Evolutionary conservation across 352 stramenopile species (phyloP), one percentile per base, ranked within the genome.

Genomic region (Halophytophthora polymorphica): DNA sequence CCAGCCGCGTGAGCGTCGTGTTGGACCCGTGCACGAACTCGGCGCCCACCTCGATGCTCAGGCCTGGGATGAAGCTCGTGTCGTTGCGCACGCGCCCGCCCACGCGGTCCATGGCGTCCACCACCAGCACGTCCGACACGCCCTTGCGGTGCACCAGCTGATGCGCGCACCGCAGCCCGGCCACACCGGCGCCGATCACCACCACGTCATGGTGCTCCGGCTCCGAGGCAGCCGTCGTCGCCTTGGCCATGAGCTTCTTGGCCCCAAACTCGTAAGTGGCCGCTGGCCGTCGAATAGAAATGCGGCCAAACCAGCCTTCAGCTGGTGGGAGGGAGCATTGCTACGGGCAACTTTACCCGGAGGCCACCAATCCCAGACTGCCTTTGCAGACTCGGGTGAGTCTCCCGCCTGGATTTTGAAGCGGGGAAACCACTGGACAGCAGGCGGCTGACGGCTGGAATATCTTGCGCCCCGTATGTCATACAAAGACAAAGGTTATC

Each of bases 1-100:
- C 82, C 22, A 93, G 55, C 2, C 61, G 61, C 13, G 82, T 93
- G 50, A 93, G 70, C 50, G 79, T 80, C 43, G 82, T 93, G 61
- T 90, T 88, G 44, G 67, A 76, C 33, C 82, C 82, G 36, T 93
- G 82, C 36, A 89, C 50, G 42, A 93, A 51, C 70, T 93, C 82
- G 5, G 82, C 82, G 8, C 82, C 82, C 33, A 93, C 59, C 47
- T 93, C 82, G 29, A 90, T 69, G 10, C 61, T 78, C 66, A 93
- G 73, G 15, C 79, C 82, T 5, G 79, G 75, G 35, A 90, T 77
- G 43, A 93, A 90, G 38, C 70, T 75, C 25, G 59, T 76, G 49
- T 73, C 63, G 18, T 62, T 68, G 31, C 87, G 63, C 47, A 93
- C 86, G 36, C 82, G 79, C 1, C 79, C 82, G 38, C 82, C 82